Evolutionary conservation across 768 basidiomycete species (phyloP).

Genomic region (Lactarius sanguifluus): DNA sequence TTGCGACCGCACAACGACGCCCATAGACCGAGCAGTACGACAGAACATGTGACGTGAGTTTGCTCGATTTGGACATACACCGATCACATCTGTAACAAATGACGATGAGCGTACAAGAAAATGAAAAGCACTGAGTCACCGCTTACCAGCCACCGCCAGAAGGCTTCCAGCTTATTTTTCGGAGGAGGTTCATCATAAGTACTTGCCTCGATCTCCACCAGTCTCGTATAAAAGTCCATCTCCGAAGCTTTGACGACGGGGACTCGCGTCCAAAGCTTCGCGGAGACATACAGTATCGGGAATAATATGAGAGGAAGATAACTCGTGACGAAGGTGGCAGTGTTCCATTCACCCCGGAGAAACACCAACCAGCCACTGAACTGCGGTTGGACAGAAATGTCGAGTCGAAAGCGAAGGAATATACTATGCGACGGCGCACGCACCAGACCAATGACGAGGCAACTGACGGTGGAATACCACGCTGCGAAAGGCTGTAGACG

Average conservation of each 20-base stretch:
- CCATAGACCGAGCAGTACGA: not conserved
- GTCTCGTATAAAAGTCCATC: conserved; percentile 82
- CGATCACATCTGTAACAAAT: conserved; percentile 15
- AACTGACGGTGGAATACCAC: conserved; percentile 44
- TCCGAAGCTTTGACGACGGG: conserved; percentile 51
- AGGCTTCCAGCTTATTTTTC: conserved; percentile 59
- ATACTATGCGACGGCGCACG: conserved; percentile 31
- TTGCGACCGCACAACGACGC: not conserved
- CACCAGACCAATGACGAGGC: conserved; percentile 61
- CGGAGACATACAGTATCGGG: conserved; percentile 68
- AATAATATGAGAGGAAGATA: conserved; percentile 71
- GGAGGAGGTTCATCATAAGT: conserved; percentile 68
- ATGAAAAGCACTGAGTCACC: not conserved
- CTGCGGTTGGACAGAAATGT: conserved; percentile 31
- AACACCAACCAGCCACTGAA: conserved; percentile 55
- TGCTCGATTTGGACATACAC: not conserved
- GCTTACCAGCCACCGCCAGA: conserved; percentile 82
- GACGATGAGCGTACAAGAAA: not conserved
- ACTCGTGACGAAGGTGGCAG: conserved; percentile 76
- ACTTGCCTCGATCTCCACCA: conserved; percentile 38
- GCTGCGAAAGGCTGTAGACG: conserved; percentile 72
- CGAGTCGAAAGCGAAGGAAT: conserved; percentile 35
- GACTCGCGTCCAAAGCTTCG: conserved; percentile 54
- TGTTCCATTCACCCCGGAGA: conserved; percentile 52
- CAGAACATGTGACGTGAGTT: not conserved